Base-by-base conservation (phyloP, 2,329 filamentous ascomycete genomes). In the Catunica adiposa region DNA sequence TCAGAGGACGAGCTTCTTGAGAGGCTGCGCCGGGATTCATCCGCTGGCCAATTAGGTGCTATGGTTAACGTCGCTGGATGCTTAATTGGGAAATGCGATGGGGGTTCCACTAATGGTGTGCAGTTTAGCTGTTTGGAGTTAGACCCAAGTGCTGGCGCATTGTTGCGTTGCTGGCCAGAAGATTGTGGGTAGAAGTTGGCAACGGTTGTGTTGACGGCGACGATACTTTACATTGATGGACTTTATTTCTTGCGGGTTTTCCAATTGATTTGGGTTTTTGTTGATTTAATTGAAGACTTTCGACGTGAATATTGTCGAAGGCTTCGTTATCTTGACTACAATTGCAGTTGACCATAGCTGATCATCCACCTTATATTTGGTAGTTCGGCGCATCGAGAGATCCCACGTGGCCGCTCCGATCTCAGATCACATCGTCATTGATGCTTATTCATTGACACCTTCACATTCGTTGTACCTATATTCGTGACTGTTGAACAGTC, bases 21-120 rank as follows among this genome's bases (percentile, higher is more conserved):
- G 53, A 58, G 53, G 53, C 56, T 58, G 53, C 5, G 20, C 48
- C 31, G 29, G 40, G 14, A 25, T 46, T 51, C 23, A 52, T 22
- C 3, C 42, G 14, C 20, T 17, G 20, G 7, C 6, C 42, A 34
- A 25, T 48, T 34, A 56, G 47, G 11, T 26, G 11, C 20, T 23
- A 25, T 7, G 44, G 22, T 26, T 48, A 8, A 48, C n/a, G 11
- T 48, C 20, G 23, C 20, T 14, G 22, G 22, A 22, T 23, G 17
- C 17, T 23, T 29, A 48, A 48, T 25, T 26, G 17, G 44, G 44
- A 3, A 48, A 29, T 14, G n/a, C 9, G 11, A 42, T 15, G 5
- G 3, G n/a, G 22, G 44, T 9, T 25, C 44, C 44, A 48, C 2
- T 48, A 25, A 11, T 48, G 11, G 44, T 23, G 23, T 25, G 44